A percentile compares a stretch with the other conserved stretches of the same genome.
Conservation (phyloP, 805 yeast species). For the Ogataea naganishii region DNA sequence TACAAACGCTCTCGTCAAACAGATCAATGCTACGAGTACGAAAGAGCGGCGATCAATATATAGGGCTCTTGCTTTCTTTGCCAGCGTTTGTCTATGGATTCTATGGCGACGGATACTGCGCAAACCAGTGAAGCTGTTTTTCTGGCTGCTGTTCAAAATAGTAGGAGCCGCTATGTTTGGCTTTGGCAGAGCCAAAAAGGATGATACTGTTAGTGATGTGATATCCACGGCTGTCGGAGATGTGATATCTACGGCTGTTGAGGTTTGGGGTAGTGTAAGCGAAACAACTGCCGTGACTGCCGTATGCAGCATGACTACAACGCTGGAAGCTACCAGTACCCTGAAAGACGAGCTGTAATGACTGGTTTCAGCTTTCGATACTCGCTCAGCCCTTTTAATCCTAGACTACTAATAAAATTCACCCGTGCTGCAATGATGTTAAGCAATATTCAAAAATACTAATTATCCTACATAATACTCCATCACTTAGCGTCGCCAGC, state of each 20-base stretch:
- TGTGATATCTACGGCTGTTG: not conserved
- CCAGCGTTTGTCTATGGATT: constrained; percentile 38
- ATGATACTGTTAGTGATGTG: not conserved
- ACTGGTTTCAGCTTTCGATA: not conserved
- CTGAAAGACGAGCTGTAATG: constrained; percentile 7
- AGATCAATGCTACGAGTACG: constrained; percentile 43
- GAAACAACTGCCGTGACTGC: constrained; percentile 1
- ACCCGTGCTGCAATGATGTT: too few species aligned
- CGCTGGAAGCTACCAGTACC: not conserved
- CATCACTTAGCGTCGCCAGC: too few species aligned
- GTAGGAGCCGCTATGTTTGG: constrained; percentile 16
- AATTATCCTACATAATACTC: too few species aligned
- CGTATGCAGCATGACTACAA: not conserved
- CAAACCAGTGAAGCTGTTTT: constrained; percentile 31
- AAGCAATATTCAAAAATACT: too few species aligned
- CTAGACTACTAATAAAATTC: too few species aligned
- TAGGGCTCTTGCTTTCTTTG: constrained; percentile 35
- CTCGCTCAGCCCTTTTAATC: too few species aligned
- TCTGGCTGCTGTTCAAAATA: constrained; percentile 38
- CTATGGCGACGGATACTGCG: constrained; percentile 39
- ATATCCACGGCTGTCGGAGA: constrained; percentile 1
- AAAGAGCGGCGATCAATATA: constrained; percentile 41
- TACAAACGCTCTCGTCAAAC: constrained; percentile 37
- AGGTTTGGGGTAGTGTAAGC: not conserved
- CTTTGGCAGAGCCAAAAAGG: constrained; percentile 2